Percentiles rank a stretch among this genome's conserved stretches.
These are phyloP conservation scores for Podaxis sp. DNA, from an alignment of 768 basidiomycete species.

Conservation along the genomic window DNA sequence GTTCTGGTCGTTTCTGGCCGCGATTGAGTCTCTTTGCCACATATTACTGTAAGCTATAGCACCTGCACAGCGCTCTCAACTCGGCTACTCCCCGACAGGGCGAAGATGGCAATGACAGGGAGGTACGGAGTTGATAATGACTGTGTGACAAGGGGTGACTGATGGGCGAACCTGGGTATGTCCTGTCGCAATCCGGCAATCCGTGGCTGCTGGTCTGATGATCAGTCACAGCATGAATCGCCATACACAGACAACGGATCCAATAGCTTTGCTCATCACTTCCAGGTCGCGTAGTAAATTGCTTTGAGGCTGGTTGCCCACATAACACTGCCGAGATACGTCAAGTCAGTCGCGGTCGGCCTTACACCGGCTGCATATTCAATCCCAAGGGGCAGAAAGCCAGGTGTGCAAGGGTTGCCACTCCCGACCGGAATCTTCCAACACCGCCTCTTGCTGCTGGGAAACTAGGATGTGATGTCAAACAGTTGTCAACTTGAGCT, in stretches of 20 bases:
- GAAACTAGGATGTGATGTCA: slow-evolving; percentile 8
- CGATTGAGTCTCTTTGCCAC: neutral
- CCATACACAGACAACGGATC: neutral
- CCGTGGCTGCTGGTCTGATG: slow-evolving; percentile 1
- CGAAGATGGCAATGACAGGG: neutral
- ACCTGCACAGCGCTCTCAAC: neutral
- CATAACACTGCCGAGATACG: no score
- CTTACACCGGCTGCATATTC: neutral
- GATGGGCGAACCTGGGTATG: neutral
- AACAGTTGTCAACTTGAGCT: slow-evolving; percentile 11
- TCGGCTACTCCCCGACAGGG: neutral
- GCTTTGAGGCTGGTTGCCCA: neutral
- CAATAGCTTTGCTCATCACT: no score
- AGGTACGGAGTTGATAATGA: neutral
- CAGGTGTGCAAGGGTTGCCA: neutral
- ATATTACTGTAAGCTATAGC: neutral
- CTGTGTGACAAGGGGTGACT: neutral
- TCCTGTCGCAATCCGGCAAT: neutral
- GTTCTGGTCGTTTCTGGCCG: neutral
- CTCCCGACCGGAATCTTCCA: slow-evolving; percentile 13
- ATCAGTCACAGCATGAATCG: slow-evolving; percentile 7
- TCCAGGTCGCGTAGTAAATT: neutral
- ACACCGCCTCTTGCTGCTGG: slow-evolving; percentile 7
- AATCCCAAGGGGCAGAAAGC: neutral
- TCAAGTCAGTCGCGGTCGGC: neutral